These are phyloP conservation scores for Ophiosphaerella herpotricha DNA, from an alignment of 2,329 filamentous ascomycete species.

Conservation along the genomic window DNA sequence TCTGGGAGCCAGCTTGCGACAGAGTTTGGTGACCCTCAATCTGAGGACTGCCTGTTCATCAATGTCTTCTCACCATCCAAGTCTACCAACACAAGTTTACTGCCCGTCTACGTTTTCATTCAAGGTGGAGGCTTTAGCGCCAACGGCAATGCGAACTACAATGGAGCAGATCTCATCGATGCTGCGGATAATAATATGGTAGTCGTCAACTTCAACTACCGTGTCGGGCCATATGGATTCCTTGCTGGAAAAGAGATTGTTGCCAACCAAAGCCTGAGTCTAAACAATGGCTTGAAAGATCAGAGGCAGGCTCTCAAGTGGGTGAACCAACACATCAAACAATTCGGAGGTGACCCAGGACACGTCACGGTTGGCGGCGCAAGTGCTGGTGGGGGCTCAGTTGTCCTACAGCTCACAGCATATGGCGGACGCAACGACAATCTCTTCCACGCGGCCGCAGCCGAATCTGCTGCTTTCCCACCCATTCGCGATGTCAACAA, in stretches of 20 bases:
- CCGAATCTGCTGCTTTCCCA: constrained; percentile 46
- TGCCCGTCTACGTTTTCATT: constrained; percentile 49
- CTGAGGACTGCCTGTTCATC: constrained; percentile 48
- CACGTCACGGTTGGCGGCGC: constrained; percentile 48
- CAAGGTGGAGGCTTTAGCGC: constrained; percentile 47
- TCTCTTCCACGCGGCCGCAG: constrained; percentile 43
- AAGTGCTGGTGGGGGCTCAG: constrained; percentile 47
- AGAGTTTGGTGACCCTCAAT: constrained; percentile 34
- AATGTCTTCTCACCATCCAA: constrained; percentile 45
- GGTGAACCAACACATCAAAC: constrained; percentile 42
- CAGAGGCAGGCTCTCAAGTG: constrained; percentile 44
- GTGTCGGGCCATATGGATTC: constrained; percentile 48
- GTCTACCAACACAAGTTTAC: constrained; percentile 35
- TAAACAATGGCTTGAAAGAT: constrained; percentile 47
- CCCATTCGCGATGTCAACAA: constrained; percentile 44
- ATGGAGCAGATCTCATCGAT: constrained; percentile 40
- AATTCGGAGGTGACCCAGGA: constrained; percentile 47
- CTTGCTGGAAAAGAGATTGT: constrained; percentile 39
- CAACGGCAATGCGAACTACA: constrained; percentile 44
- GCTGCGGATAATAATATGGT: constrained; percentile 39
- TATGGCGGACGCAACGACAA: constrained; percentile 43
- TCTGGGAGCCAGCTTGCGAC: constrained; percentile 23
- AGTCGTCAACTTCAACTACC: constrained; percentile 49
- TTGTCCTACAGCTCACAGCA: constrained; percentile 44
- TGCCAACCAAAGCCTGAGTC: constrained; percentile 31